Evolutionary conservation across 2,329 filamentous ascomycete species (phyloP), one percentile per base, ranked within the genome.

Genomic region (Pestalotiopsis fici): DNA sequence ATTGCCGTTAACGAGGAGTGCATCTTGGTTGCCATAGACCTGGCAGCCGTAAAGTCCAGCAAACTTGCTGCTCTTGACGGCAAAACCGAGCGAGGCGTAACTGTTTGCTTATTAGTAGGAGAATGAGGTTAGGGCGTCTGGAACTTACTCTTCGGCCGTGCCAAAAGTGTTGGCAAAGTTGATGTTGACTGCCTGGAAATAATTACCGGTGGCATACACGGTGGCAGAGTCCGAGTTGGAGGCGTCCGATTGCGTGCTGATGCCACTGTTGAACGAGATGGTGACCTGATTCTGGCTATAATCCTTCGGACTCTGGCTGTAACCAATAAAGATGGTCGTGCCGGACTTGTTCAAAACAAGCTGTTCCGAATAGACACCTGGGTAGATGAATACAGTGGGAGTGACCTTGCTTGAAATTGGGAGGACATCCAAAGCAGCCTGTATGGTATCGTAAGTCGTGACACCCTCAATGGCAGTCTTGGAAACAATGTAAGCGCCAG

Each of bases 11-110:
- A 79, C 82, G 7, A 85, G 76, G 3, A 86, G 67, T 1, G 84
- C 86, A 67, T 86, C 84, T 69, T 86, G 84, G 72, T 77, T 86
- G 0, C 84, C 84, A 15, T 75, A 77, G 57, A 86, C 78, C 2
- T 76, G 71, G 59, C 80, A 79, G 12, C 79, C 84, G 66, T 86
- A 86, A 72, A 81, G 85, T 3, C 82, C 83, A 66, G 79, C 79
- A 66, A 77, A 81, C 71, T 80, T 81, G 64, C 67, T 72, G 75
- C 78, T 81, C 62, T 78, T 80, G 47, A 81, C 78, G n/a, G 76
- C 79, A 50, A 81, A 81, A 4, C 78, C 79, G 5, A 81, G 75
- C 0, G 78, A 78, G 21, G 79, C 80, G 55, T 78, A 78, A 67
- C 68, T 69, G 27, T 55, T 63, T 39, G n/a, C 7, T 25, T 47